phyloP scores from a whole-genome alignment of 2,329 filamentous ascomycete species.

The Metarhizium robertsii region DNA sequence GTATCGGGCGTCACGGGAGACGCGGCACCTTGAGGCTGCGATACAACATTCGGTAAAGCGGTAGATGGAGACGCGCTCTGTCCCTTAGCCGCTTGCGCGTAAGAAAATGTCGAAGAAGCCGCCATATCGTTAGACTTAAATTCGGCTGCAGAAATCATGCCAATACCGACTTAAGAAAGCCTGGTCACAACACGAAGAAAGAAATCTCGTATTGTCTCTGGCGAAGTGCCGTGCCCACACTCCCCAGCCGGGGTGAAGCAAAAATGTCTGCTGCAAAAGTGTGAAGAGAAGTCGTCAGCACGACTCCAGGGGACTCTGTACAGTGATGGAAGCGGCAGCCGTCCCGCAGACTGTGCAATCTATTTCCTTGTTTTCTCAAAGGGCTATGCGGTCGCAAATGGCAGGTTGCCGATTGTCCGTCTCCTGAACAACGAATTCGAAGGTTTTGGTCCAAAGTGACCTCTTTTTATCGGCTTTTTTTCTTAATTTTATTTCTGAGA shows the following conservation, averaged over 20 bases:
- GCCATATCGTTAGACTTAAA: slow-evolving; percentile 36
- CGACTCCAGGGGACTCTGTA: background rate
- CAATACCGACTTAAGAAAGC: slow-evolving; percentile 12
- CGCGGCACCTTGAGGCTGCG: slow-evolving; percentile 17
- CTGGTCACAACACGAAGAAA: slow-evolving; percentile 10
- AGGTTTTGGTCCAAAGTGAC: background rate
- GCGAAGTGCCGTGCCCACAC: slow-evolving; percentile 7
- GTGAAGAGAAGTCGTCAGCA: background rate
- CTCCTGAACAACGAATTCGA: background rate
- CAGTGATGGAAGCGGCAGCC: background rate
- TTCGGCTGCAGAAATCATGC: slow-evolving; percentile 19
- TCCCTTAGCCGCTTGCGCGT: slow-evolving; percentile 91
- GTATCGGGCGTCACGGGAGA: slow-evolving; percentile 17
- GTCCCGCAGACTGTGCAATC: background rate
- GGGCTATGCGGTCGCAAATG: background rate
- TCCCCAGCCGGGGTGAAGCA: slow-evolving; percentile 11
- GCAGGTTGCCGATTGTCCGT: background rate
- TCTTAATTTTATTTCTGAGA: background rate
- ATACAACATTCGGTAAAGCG: slow-evolving; percentile 14
- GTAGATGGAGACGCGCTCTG: slow-evolving; percentile 35
- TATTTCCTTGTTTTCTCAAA: background rate
- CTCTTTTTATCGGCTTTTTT: background rate
- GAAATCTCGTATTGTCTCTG: slow-evolving; percentile 6
- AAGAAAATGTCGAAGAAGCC: slow-evolving; percentile 64
- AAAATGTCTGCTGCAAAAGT: slow-evolving; percentile 1